Evolutionary conservation across 108 stramenopile genomes (phyloP).

Genomic region (Nitzschia inconspicua): DNA sequence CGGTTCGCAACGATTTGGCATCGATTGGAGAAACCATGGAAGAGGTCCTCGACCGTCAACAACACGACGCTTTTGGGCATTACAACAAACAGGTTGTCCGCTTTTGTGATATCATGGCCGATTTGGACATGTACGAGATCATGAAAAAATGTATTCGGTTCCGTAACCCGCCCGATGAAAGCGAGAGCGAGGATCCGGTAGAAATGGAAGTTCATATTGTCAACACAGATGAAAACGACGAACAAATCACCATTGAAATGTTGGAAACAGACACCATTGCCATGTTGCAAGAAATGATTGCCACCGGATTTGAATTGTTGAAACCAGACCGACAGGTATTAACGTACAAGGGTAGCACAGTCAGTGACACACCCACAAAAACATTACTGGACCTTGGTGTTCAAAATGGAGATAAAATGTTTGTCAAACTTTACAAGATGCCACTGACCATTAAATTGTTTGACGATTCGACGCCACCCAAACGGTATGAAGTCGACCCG

Average conservation of each 20-base stretch:
- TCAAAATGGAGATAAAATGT: conserved; percentile 14
- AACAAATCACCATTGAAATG: conserved; percentile 13
- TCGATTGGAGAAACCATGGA: not conserved
- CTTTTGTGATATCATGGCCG: conserved; percentile 32
- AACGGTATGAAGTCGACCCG: conserved; percentile 20
- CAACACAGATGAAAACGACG: conserved; percentile 5
- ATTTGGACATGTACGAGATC: conserved; percentile 26
- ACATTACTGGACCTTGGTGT: conserved; percentile 3
- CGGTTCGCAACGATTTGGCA: not conserved
- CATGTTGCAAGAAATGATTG: conserved; percentile 10
- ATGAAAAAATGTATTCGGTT: conserved; percentile 32
- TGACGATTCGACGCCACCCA: conserved; percentile 2
- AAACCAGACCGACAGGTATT: no score
- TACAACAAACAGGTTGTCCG: conserved; percentile 11
- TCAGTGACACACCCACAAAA: no score
- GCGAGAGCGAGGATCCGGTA: conserved; percentile 20
- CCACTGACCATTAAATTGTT: conserved; percentile 14
- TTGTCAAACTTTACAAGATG: conserved; percentile 11
- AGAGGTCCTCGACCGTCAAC: not conserved
- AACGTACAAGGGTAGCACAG: no score
- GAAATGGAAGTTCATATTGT: conserved; percentile 15
- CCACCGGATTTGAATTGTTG: not conserved
- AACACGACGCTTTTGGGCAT: not conserved
- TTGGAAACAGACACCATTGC: conserved; percentile 14
- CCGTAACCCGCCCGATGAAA: conserved; percentile 13